Evolutionary conservation across 2,329 filamentous ascomycete species (phyloP), one percentile per base, ranked within the genome.

Genomic region (Penicillium aurantiogriseum): DNA sequence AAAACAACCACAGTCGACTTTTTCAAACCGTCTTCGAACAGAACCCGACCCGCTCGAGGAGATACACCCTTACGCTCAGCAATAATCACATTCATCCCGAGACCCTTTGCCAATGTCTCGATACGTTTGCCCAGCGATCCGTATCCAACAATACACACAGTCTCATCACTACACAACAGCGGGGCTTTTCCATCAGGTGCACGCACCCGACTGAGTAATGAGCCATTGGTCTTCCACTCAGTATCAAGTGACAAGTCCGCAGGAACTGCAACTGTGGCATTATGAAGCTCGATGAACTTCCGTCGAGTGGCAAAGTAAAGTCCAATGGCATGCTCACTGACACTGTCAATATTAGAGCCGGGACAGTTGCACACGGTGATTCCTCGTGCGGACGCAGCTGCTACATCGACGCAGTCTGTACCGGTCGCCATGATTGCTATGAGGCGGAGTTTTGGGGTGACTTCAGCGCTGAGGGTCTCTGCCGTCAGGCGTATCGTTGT

Each of bases 321-420:
- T 25, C 74, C 77, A 46, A 83, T 74, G 5, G 79, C 80, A 71
- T 82, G 80, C 64, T 83, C 80, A 38, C 72, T 74, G 25, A 82
- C 80, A 36, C 75, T 71, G 43, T 79, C 75, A 36, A 80, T 73
- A 56, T 81, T 81, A 21, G 79, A 75, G 17, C 72, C 74, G 7
- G 79, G 79, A 38, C 75, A 77, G 55, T 81, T 80, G 43, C 74
- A 76, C 19, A 83, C 74, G 5, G 72, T 70, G 45, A 83, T 73
- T 25, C 76, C 77, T 11, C 77, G 73, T 21, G 71, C 68, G 33
- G 70, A 67, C 44, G 74, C 76, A 38, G 77, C 77, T 5, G 68
- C 67, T 45, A 77, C 72, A 60, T 81, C 78, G 31, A 83, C 72
- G 56, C 74, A 74, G 66, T 80, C 78, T 47, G 76, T 77, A 40